Conservation (phyloP, 305 asterid species). For the Striga hermonthica region DNA sequence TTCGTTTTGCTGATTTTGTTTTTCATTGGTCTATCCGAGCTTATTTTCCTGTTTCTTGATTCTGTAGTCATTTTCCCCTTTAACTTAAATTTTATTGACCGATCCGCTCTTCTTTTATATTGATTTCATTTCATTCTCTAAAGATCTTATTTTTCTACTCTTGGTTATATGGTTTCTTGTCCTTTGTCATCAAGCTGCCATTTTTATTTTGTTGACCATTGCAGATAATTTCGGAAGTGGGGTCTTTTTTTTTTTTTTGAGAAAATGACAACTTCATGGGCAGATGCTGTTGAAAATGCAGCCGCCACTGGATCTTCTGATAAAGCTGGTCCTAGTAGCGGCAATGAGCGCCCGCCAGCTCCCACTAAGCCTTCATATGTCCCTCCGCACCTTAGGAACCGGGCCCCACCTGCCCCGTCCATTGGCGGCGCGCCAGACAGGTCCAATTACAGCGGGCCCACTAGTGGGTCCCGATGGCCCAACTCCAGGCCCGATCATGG, state of each 20-base stretch:
- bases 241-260: conserved; percentile 22
- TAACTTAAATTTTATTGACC: not conserved
- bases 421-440: conserved; percentile 51
- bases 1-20: not conserved
- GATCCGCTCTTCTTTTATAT: not conserved
- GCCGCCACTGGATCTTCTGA: conserved; percentile 44
- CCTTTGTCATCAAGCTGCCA: not conserved
- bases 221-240: conserved; percentile 10
- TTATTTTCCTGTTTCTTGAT: not conserved
- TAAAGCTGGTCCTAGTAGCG: conserved; percentile 42
- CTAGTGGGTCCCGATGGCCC: conserved; percentile 47
- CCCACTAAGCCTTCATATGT: conserved; percentile 57
- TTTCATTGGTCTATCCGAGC: not conserved
- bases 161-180: not conserved
- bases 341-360: conserved; percentile 42
- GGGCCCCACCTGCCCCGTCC: conserved; percentile 46
- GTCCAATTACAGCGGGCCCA: conserved; percentile 44
- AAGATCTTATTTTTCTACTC: not conserved
- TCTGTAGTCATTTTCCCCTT: not conserved
- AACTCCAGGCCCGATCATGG: conserved; percentile 50
- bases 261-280: conserved; percentile 70
- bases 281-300: conserved; percentile 63
- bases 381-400: conserved; percentile 76
- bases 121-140: conserved; percentile 25
- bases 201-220: no score